A percentile compares a stretch with the other conserved stretches of the same genome.
Conservation (phyloP, 495 filamentous ascomycete genomes). For the Aspergillus ostianus region DNA sequence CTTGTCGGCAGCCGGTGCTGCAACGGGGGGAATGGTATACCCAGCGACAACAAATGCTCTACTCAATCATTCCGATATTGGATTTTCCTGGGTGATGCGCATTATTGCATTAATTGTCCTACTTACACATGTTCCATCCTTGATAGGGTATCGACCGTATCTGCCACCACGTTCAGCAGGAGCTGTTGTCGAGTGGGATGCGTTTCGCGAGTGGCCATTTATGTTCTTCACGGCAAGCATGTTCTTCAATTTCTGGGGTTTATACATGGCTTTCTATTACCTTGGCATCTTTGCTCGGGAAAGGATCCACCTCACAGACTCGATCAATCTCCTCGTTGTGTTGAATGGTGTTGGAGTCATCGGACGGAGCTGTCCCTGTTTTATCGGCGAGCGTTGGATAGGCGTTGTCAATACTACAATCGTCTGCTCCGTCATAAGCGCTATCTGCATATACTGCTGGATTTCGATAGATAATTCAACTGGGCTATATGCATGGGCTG, state of each 20-base stretch:
- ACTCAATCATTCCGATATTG: conserved; percentile 51
- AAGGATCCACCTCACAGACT: conserved; percentile 44
- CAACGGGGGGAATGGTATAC: conserved; percentile 50
- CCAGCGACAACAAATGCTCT: conserved; percentile 68
- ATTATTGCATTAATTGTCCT: conserved; percentile 68
- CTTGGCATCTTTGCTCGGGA: conserved; percentile 53
- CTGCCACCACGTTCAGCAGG: conserved; percentile 56
- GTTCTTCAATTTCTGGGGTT: conserved; percentile 53
- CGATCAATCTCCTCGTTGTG: conserved; percentile 61
- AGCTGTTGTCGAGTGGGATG: conserved; percentile 55
- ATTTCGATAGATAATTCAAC: conserved; percentile 43
- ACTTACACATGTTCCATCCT: conserved; percentile 35
- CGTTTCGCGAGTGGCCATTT: conserved; percentile 60
- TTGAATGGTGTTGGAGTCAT: conserved; percentile 61
- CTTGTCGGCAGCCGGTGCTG: conserved; percentile 63
- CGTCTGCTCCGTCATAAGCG: conserved; percentile 37
- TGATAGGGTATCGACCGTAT: conserved; percentile 49
- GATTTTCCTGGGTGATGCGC: conserved; percentile 75
- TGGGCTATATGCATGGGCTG: conserved; percentile 55
- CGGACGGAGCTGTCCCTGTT: conserved; percentile 57
- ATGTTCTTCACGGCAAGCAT: conserved; percentile 56
- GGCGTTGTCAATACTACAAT: conserved; percentile 56
- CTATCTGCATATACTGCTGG: conserved; percentile 56
- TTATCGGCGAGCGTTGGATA: conserved; percentile 51
- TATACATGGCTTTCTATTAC: conserved; percentile 72